Conservation (phyloP, 164 flowering plant species). For the Cinnamomum micranthum region DNA sequence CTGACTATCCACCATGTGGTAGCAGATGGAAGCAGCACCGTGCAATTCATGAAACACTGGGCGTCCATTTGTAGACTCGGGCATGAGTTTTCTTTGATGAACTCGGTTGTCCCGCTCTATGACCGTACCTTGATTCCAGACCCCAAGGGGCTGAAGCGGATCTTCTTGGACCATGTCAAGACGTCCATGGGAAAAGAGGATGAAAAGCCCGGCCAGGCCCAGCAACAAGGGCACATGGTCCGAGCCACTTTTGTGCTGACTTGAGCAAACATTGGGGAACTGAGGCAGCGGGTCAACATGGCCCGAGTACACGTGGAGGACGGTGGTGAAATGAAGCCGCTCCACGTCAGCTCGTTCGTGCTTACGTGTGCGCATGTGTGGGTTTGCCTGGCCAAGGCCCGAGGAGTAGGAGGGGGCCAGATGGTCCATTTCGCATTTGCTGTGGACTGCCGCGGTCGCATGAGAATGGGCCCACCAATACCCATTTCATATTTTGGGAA, state of each 20-base stretch:
- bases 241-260: slow-evolving; percentile 8
- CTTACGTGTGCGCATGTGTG: slow-evolving; percentile 33
- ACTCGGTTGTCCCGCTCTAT: background rate
- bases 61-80: slow-evolving; percentile 9
- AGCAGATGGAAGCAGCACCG: slow-evolving; percentile 5
- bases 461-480: slow-evolving; percentile 13
- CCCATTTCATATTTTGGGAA: slow-evolving; percentile 55
- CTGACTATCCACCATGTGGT: slow-evolving; percentile 1
- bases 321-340: background rate
- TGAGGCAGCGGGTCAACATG: background rate
- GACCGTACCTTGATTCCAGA: slow-evolving; percentile 1
- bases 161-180: background rate
- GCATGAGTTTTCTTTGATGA: background rate
- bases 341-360: slow-evolving; percentile 25
- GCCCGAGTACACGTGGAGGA: background rate
- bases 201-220: background rate
- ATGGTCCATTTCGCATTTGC: slow-evolving; percentile 17
- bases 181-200: background rate
- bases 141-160: background rate
- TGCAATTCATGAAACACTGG: slow-evolving; percentile 18
- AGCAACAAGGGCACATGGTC: background rate
- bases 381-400: slow-evolving; percentile 31
- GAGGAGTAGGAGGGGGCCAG: background rate
- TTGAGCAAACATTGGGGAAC: slow-evolving; percentile 1
- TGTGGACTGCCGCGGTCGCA: slow-evolving; percentile 30